Evolutionary conservation across 2,329 filamentous ascomycete genomes (phyloP).

Genomic region (Aspergillus melleus): DNA sequence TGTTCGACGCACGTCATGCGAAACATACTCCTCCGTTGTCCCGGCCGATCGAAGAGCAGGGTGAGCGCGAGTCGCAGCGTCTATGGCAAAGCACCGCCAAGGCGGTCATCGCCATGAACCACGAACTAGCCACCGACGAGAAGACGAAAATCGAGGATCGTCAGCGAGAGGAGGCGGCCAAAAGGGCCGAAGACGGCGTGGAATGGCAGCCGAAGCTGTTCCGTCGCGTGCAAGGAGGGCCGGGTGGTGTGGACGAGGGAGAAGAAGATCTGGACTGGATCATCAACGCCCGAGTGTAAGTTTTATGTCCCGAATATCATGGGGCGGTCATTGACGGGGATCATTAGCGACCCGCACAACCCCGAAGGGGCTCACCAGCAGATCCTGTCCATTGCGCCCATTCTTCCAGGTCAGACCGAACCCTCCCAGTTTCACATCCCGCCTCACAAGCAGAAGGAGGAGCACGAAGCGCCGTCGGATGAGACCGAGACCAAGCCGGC

Average conservation of each 20-base stretch:
- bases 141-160: constrained; percentile 95
- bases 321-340: constrained; percentile 6
- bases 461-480: constrained; percentile 4
- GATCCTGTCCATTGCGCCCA: constrained; percentile 81
- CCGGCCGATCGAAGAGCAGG: constrained; percentile 81
- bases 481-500: constrained; percentile 2
- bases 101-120: constrained; percentile 81
- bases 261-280: constrained; percentile 95
- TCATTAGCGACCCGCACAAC: constrained; percentile 59
- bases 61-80: constrained; percentile 83
- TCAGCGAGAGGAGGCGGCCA: constrained; percentile 84
- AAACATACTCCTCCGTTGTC: constrained; percentile 73
- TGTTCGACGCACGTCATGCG: constrained; percentile 82
- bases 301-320: constrained; percentile 4
- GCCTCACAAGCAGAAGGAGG: constrained; percentile 34
- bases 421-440: constrained; percentile 59
- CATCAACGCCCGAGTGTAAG: constrained; percentile 81
- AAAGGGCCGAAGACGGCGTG: constrained; percentile 71
- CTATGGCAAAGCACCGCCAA: constrained; percentile 80
- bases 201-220: constrained; percentile 91
- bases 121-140: constrained; percentile 86
- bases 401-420: constrained; percentile 72
- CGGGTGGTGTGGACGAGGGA: constrained; percentile 71
- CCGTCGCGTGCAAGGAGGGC: constrained; percentile 68
- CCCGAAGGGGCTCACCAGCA: constrained; percentile 74